Evolutionary conservation across 257 asterid species (phyloP).

Genomic region (Euphrasia confusa): DNA sequence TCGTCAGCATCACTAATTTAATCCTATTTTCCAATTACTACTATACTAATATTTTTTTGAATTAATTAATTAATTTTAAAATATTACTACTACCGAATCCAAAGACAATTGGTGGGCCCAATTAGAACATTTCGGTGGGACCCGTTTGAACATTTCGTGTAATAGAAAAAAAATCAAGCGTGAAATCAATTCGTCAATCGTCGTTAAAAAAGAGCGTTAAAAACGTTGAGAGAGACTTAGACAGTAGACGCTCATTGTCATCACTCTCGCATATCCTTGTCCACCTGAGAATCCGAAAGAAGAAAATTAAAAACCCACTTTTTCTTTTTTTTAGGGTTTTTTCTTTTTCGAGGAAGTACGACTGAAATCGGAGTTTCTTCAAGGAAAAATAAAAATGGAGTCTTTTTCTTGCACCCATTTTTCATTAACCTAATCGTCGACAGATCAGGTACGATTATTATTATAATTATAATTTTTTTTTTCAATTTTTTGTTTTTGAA

Average conservation of each 20-base stretch:
- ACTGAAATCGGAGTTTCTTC: background rate
- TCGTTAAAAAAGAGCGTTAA: background rate
- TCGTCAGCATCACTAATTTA: too few relatives aligned
- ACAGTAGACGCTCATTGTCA: constrained; percentile 24
- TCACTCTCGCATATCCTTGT: constrained; percentile 31
- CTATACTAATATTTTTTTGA: too few relatives aligned
- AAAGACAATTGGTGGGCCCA: constrained; percentile 24
- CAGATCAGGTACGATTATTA: constrained; percentile 41
- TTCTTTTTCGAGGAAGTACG: background rate
- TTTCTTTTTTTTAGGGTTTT: constrained; percentile 6
- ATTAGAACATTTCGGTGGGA: constrained; percentile 21
- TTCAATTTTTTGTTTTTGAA: background rate
- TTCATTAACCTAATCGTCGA: constrained; percentile 10
- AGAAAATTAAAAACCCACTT: constrained; percentile 23
- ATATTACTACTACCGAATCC: constrained; percentile 27
- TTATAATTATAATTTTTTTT: background rate
- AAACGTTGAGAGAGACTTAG: constrained; percentile 26
- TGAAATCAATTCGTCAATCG: background rate
- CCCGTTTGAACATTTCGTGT: constrained; percentile 2
- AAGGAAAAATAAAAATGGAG: constrained; percentile 15
- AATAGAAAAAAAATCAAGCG: constrained; percentile 21
- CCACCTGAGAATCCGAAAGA: constrained; percentile 33
- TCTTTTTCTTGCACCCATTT: constrained; percentile 8
- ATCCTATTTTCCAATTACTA: too few relatives aligned
- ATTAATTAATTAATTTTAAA: background rate